Evolutionary conservation across 257 asterid species (phyloP), one percentile per base, ranked within the genome.

Genomic region (Capsicum pubescens): DNA sequence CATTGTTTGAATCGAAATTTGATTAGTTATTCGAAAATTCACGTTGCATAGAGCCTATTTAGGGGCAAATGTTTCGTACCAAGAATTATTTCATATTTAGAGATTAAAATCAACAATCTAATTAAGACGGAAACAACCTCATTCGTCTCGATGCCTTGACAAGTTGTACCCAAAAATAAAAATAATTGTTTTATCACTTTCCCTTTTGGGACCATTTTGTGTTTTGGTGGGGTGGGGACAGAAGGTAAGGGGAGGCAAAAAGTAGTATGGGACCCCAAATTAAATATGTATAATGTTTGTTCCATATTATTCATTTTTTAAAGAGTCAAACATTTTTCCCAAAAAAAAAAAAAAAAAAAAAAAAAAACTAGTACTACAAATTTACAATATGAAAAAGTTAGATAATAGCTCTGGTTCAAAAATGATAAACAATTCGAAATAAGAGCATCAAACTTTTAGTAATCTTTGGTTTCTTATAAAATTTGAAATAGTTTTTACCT

Each of bases 221-320:
- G 67, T 39, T 39, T 39, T 39, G 74, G 57, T 8, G 48, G 79
- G 48, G 68, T 44, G 64, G 60, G 59, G 72, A 48, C 5, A 35
- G 70, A 57, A 26, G 32, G 32, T 26, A 26, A 26, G 32, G 67
- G 84, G 76, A 39, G 60, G 59, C 46, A 64, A 80, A 80, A 84
- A 64, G 48, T 36, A 79, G 83, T 11, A 35, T 84, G 94, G 94
- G 94, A 89, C 94, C 93, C 76, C 85, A 77, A 71, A 58, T 3
- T 3, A 39, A 39, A 39, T 39, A 74, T 5, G 80, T 55, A 63
- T 82, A 71, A 84, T 83, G 86, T 66, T 32, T 66, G 17, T 32
- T 32, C n/a, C 44, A 26, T 66, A 66, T 12, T 26, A 66, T 66
- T 66, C 46, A 39, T 39, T 39, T 39, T 39, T 39, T 4, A 66